Conservation (phyloP, 1,139 yeast species). For the Zygotorulaspora mrakii region DNA sequence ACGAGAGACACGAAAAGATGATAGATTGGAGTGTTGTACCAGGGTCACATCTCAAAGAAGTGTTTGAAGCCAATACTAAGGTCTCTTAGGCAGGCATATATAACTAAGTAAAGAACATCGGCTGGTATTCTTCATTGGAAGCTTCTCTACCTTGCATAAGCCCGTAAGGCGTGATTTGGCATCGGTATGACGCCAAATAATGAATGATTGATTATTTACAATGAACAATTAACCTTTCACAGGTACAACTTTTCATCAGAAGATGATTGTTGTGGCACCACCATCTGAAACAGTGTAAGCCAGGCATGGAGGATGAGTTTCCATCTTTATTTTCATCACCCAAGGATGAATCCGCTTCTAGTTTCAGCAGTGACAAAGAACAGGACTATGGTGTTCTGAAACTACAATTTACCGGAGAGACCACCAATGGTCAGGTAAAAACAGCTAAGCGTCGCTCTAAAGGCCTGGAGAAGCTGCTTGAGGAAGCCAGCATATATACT, state of each 20-base stretch:
- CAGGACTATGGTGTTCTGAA: background rate
- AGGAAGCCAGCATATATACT: constrained; percentile 40
- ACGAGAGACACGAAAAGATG: constrained; percentile 37
- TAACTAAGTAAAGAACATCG: constrained; percentile 2
- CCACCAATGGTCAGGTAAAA: constrained; percentile 2
- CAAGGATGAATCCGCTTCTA: constrained; percentile 2
- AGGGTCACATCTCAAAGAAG: constrained; percentile 26
- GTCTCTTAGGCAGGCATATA: constrained; percentile 1
- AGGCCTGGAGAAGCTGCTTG: constrained; percentile 27
- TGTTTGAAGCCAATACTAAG: constrained; percentile 17
- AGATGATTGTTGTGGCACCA: too few species aligned
- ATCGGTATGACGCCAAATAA: too few species aligned
- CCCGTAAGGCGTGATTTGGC: background rate
- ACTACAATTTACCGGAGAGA: background rate
- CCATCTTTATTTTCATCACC: constrained; percentile 7
- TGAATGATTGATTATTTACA: too few species aligned
- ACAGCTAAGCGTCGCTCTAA: constrained; percentile 5
- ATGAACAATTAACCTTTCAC: too few species aligned
- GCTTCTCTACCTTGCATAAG: too few species aligned
- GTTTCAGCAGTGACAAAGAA: constrained; percentile 2
- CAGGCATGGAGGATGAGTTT: constrained; percentile 1
- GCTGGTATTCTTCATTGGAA: too few species aligned
- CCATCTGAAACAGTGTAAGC: background rate
- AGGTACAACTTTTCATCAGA: too few species aligned
- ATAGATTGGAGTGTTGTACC: constrained; percentile 61